A percentile compares a stretch with the other conserved stretches of the same genome.
phyloP scores from a whole-genome alignment of 2,329 filamentous ascomycete species.

The Trichoderma oligosporum region DNA sequence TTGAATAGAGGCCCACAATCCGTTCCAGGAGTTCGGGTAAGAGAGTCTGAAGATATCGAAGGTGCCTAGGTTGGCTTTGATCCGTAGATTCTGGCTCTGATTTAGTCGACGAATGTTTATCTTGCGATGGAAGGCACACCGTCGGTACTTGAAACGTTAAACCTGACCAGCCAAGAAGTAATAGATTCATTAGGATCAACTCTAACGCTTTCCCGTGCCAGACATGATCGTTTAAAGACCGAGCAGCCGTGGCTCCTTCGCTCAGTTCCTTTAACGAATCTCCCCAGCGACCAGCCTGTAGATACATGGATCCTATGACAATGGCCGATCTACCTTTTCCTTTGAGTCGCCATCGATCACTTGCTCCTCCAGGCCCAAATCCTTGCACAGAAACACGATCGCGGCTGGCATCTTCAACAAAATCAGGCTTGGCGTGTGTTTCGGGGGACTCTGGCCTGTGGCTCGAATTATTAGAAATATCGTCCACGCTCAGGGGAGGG shows the following conservation, averaged over 20 bases:
- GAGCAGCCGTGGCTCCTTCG: constrained; percentile 73
- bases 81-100: constrained; percentile 33
- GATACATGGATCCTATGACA: constrained; percentile 77
- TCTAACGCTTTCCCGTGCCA: constrained; percentile 97
- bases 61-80: constrained; percentile 47
- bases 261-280: constrained; percentile 81
- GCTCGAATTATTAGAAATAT: constrained; percentile 37
- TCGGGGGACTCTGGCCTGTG: constrained; percentile 43
- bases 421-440: constrained; percentile 36
- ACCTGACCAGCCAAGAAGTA: constrained; percentile 80
- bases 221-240: constrained; percentile 82
- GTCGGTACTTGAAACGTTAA: constrained; percentile 75
- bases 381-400: constrained; percentile 64
- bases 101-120: constrained; percentile 37
- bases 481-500: constrained; percentile 48
- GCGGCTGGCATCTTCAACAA: constrained; percentile 45
- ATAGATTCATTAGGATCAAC: constrained; percentile 73
- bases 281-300: constrained; percentile 84
- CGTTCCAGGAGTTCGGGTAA: constrained; percentile 72
- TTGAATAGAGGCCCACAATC: constrained; percentile 69
- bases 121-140: constrained; percentile 50
- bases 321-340: constrained; percentile 76
- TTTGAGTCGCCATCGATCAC: constrained; percentile 74
- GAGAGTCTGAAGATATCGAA: constrained; percentile 53
- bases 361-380: constrained; percentile 66